These are phyloP conservation scores for Sequoia sempervirens DNA, from an alignment of 75 land plant genomes.

Conservation along the genomic window DNA sequence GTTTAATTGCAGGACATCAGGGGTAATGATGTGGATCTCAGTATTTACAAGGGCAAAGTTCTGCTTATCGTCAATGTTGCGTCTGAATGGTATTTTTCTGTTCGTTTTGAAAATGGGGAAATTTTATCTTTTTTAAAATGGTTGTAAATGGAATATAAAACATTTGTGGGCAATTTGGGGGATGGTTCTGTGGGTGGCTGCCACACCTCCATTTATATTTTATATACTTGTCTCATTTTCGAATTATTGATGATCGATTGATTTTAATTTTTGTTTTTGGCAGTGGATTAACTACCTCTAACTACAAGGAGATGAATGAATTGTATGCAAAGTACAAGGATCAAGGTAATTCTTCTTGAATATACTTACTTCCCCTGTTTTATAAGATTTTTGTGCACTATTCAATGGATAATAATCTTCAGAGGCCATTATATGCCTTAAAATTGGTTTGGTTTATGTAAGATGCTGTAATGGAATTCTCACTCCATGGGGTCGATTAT, in stretches of 20 bases:
- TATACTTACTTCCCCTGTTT: neutral
- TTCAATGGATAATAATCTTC: neutral
- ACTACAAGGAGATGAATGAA: slow-evolving; percentile 73
- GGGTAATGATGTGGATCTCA: no score
- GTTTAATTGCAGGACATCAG: no score
- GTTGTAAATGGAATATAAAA: no score
- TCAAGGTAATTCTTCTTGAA: slow-evolving; percentile 31
- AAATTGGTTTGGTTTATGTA: neutral
- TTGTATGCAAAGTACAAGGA: slow-evolving; percentile 68
- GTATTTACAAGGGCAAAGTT: no score
- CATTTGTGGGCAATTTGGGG: neutral
- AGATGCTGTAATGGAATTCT: neutral
- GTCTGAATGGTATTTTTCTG: no score
- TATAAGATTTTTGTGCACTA: neutral
- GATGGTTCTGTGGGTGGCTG: neutral
- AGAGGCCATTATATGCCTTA: neutral
- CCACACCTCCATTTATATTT: neutral
- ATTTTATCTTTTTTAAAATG: neutral
- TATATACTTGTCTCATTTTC: neutral
- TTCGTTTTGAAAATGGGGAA: no score
- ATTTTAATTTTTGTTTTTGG: neutral
- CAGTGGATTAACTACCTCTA: slow-evolving; percentile 75
- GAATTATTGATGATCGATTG: neutral
- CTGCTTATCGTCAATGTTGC: no score
- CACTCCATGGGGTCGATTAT: neutral